phyloP scores from a whole-genome alignment of 805 yeast species.

The Diddensiella caesifluorescens region DNA sequence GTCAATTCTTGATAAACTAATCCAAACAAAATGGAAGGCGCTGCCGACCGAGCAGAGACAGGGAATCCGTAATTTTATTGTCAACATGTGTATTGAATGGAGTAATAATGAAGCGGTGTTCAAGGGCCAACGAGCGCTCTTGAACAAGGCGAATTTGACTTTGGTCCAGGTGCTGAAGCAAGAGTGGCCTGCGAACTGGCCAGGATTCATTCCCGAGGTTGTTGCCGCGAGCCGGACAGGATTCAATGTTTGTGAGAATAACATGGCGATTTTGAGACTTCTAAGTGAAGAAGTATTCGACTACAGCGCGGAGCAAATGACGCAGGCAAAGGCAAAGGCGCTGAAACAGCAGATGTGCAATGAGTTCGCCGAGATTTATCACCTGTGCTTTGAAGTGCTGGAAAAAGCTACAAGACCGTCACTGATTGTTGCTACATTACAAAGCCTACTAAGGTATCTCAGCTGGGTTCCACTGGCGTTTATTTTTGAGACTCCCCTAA shows the following conservation, averaged over 20 bases:
- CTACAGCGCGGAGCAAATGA: constrained; percentile 91
- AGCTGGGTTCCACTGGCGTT: constrained; percentile 93
- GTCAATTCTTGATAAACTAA: constrained; percentile 81
- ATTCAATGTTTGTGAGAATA: constrained; percentile 93
- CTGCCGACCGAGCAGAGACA: constrained; percentile 82
- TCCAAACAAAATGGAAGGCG: constrained; percentile 89
- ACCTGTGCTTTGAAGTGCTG: constrained; percentile 86
- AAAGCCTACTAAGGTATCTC: constrained; percentile 74
- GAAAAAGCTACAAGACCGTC: constrained; percentile 85
- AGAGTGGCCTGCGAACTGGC: constrained; percentile 99
- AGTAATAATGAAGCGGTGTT: constrained; percentile 78
- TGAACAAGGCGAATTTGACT: constrained; percentile 89
- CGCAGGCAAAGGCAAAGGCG: constrained; percentile 85
- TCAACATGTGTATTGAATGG: constrained; percentile 86
- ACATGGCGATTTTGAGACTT: constrained; percentile 85
- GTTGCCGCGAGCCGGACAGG: constrained; percentile 79
- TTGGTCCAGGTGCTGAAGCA: constrained; percentile 91
- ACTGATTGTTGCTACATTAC: constrained; percentile 75
- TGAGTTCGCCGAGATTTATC: constrained; percentile 90
- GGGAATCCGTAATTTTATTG: constrained; percentile 91
- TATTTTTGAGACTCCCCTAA: constrained; percentile 80
- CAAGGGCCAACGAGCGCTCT: constrained; percentile 68
- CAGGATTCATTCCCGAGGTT: constrained; percentile 89
- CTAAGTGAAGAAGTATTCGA: constrained; percentile 95
- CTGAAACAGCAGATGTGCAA: constrained; percentile 79